phyloP scores from a whole-genome alignment of 352 stramenopile genomes.

The Pythium apleroticum region DNA sequence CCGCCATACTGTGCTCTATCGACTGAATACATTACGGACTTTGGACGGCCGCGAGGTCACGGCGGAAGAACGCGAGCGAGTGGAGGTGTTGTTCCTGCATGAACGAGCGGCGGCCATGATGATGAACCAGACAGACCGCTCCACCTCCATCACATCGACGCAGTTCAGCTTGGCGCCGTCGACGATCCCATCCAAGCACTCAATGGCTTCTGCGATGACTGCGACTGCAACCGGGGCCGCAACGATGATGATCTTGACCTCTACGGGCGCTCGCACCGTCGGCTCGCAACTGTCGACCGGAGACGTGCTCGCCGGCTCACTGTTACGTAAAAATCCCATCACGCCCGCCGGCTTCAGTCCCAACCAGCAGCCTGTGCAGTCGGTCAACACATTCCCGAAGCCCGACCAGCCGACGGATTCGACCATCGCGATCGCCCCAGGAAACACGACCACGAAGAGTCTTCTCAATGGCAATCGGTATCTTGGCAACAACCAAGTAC shows the following conservation, averaged over 20 bases:
- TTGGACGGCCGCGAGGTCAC: constrained; percentile 75
- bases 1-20: constrained; percentile 62
- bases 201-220: not conserved
- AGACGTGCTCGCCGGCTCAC: constrained; percentile 45
- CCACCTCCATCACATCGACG: constrained; percentile 5
- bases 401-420: constrained; percentile 41
- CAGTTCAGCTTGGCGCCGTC: constrained; percentile 45
- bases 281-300: constrained; percentile 33
- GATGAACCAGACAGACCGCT: constrained; percentile 13
- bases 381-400: constrained; percentile 35
- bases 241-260: constrained; percentile 19
- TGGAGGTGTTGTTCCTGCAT: constrained; percentile 68
- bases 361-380: constrained; percentile 23
- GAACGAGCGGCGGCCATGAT: constrained; percentile 45
- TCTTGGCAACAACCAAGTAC: not conserved
- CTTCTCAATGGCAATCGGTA: constrained; percentile 27
- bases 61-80: constrained; percentile 72
- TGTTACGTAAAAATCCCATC: constrained; percentile 43
- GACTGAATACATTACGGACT: constrained; percentile 48
- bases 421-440: constrained; percentile 44
- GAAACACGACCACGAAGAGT: constrained; percentile 48
- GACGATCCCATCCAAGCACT: constrained; percentile 41
- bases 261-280: constrained; percentile 7
- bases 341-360: constrained; percentile 23
- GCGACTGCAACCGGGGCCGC: not conserved